Conservation (phyloP, 805 yeast species). For the Schwanniomyces occidentalis region DNA sequence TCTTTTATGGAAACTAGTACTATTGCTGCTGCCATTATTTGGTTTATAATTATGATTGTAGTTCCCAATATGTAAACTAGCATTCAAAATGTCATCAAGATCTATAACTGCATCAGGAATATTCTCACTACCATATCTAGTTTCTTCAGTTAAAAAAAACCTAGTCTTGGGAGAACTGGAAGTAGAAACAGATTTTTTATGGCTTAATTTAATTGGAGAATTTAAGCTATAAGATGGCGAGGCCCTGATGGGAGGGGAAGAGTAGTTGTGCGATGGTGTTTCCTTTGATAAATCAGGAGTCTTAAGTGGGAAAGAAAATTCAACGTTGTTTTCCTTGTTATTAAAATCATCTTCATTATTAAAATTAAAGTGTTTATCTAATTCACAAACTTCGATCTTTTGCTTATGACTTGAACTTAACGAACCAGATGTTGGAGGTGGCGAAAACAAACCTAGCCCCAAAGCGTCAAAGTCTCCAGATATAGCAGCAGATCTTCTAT, state of each 20-base stretch:
- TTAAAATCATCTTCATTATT: conserved; percentile 39
- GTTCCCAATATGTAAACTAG: conserved; percentile 28
- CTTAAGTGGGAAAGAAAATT: conserved; percentile 31
- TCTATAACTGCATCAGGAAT: conserved; percentile 43
- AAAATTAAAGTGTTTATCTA: conserved; percentile 29
- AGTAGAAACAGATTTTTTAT: conserved; percentile 21
- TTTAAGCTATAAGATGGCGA: conserved; percentile 20
- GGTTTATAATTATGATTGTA: conserved; percentile 3
- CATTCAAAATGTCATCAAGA: conserved; percentile 37
- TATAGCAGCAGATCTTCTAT: conserved; percentile 83
- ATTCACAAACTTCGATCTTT: background rate
- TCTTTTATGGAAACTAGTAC: no score
- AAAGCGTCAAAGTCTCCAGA: conserved; percentile 76
- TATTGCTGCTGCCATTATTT: no score
- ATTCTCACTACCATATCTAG: conserved; percentile 24
- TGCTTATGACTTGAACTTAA: background rate
- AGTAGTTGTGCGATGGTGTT: conserved; percentile 1
- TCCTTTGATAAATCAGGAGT: conserved; percentile 15
- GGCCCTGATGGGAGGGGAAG: conserved; percentile 15
- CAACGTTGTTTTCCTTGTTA: conserved; percentile 16
- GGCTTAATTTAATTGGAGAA: conserved; percentile 33
- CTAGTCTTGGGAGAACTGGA: conserved; percentile 19
- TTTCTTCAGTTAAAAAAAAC: conserved; percentile 32
- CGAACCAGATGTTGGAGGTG: conserved; percentile 15
- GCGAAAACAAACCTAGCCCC: conserved; percentile 39